phyloP scores from a whole-genome alignment of 2,329 filamentous ascomycete species.

The Aspergillus piperis region DNA sequence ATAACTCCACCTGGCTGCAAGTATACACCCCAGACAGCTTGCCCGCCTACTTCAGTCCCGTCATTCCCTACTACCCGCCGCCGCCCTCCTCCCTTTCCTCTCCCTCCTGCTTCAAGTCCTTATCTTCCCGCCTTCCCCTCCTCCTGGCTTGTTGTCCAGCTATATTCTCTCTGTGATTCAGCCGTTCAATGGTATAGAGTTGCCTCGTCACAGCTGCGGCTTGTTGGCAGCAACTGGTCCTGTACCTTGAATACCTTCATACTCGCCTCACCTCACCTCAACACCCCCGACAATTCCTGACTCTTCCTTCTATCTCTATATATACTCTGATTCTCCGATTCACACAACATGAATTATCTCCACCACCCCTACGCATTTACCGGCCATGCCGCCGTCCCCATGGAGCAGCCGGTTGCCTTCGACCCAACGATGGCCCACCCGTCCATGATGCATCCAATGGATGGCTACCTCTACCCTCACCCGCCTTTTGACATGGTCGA shows the following conservation, averaged over 20 bases:
- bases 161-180: conserved; percentile 9
- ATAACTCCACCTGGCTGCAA: conserved; percentile 15
- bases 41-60: conserved; percentile 15
- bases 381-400: conserved; percentile 36
- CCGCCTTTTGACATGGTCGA: conserved; percentile 47
- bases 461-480: conserved; percentile 41
- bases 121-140: conserved; percentile 8
- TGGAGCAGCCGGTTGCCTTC: conserved; percentile 41
- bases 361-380: conserved; percentile 41
- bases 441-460: conserved; percentile 41
- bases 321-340: conserved; percentile 9
- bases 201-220: conserved; percentile 7
- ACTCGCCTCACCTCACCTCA: not conserved
- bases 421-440: conserved; percentile 40
- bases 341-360: conserved; percentile 41
- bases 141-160: conserved; percentile 2
- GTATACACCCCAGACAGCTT: conserved; percentile 15
- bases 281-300: conserved; percentile 6
- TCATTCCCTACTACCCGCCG: conserved; percentile 11
- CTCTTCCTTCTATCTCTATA: conserved; percentile 7
- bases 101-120: conserved; percentile 8
- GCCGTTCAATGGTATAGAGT: conserved; percentile 15
- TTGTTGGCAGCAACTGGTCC: conserved; percentile 12
- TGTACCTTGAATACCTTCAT: not conserved
- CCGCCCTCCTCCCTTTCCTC: conserved; percentile 6